These are phyloP conservation scores for Hibiscus tridactylites DNA, from an alignment of 345 rosid species.

Conservation along the genomic window DNA sequence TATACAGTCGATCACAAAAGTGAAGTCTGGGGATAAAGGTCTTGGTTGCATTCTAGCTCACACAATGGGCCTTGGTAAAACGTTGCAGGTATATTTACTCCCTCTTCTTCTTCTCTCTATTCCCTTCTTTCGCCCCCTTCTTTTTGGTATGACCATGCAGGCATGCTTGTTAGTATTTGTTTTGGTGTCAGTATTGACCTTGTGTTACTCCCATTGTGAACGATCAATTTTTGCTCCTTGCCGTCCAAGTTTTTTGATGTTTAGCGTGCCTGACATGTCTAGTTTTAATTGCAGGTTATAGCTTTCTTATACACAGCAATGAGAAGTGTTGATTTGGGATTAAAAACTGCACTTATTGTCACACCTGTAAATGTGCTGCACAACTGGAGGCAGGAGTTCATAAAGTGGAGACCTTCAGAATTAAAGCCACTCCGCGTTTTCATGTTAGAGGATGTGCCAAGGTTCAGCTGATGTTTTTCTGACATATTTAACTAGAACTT, in stretches of 20 bases:
- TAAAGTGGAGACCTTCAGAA: constrained; percentile 93
- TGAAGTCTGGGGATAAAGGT: constrained; percentile 90
- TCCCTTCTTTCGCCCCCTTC: not conserved
- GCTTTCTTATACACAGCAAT: constrained; percentile 94
- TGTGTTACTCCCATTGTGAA: not conserved
- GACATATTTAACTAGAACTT: not conserved
- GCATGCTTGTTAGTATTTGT: not conserved
- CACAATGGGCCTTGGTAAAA: constrained; percentile 99
- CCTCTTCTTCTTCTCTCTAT: not conserved
- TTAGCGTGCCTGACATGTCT: constrained; percentile 18
- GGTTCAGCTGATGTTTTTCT: constrained; percentile 32
- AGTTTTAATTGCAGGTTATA: constrained; percentile 64
- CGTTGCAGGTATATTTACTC: constrained; percentile 69
- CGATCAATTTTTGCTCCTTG: not conserved
- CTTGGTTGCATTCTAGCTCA: constrained; percentile 99
- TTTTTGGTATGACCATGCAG: not conserved
- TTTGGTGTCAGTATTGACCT: not conserved
- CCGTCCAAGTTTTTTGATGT: not conserved
- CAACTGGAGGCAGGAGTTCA: constrained; percentile 92
- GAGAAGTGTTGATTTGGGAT: constrained; percentile 86
- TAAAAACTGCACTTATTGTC: constrained; percentile 84
- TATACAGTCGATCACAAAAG: constrained; percentile 71
- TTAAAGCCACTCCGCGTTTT: constrained; percentile 74
- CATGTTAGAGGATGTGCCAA: constrained; percentile 94
- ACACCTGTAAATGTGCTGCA: constrained; percentile 98